These are phyloP conservation scores for Echria macrotheca DNA, from an alignment of 495 filamentous ascomycete species.

Conservation along the genomic window DNA sequence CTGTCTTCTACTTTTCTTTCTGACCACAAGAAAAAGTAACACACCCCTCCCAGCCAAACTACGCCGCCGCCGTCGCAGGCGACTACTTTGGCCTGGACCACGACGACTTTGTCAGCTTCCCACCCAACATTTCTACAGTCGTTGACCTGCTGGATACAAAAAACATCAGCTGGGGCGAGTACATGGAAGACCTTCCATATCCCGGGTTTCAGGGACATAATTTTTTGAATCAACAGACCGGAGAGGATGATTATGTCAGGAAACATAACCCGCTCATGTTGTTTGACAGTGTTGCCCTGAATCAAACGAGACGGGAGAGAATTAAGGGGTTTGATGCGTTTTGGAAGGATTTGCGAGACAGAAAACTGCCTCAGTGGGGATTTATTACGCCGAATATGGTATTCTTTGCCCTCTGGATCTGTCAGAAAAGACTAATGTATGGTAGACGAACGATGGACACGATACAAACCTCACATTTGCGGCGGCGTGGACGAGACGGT, in stretches of 20 bases:
- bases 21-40: too few relatives aligned
- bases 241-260: conserved; percentile 63
- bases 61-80: conserved; percentile 56
- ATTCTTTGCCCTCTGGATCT: not conserved
- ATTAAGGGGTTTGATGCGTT: conserved; percentile 66
- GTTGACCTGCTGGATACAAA: conserved; percentile 65
- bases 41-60: conserved; percentile 72
- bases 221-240: conserved; percentile 47
- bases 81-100: conserved; percentile 65
- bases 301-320: conserved; percentile 48
- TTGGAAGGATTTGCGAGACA: conserved; percentile 49
- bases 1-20: too few relatives aligned
- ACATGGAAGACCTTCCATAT: conserved; percentile 66
- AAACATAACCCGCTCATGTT: conserved; percentile 68
- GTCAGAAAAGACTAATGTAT: too few relatives aligned
- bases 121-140: conserved; percentile 59
- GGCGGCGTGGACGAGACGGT: conserved; percentile 51
- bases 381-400: conserved; percentile 74
- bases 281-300: conserved; percentile 53
- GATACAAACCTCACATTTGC: conserved; percentile 60
- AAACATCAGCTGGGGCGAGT: conserved; percentile 62
- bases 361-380: conserved; percentile 63
- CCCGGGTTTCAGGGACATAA: conserved; percentile 55
- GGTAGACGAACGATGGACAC: conserved; percentile 43
- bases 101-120: conserved; percentile 53